Evolutionary conservation across 208 protist genomes (phyloP).

Genomic region (Wallacemonas sp.): DNA sequence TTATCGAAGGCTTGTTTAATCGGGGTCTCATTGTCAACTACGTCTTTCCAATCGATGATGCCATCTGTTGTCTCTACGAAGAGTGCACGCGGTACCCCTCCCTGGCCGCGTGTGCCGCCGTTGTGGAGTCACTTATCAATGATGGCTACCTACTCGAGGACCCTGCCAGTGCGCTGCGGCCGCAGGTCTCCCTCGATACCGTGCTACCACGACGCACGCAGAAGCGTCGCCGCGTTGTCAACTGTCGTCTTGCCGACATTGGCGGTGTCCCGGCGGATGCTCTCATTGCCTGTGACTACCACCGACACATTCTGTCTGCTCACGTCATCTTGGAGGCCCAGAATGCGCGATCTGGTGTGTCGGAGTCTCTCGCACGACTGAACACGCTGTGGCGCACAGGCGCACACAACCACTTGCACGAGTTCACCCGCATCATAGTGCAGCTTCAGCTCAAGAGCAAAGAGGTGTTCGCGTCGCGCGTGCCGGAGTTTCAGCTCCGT

Average conservation of each 20-base stretch:
- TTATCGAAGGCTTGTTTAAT: slow-evolving; percentile 86
- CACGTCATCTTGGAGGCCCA: slow-evolving; percentile 85
- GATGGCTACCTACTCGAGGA: slow-evolving; percentile 37
- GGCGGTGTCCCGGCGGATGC: slow-evolving; percentile 62
- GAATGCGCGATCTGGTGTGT: slow-evolving; percentile 62
- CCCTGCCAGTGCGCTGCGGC: slow-evolving; percentile 27
- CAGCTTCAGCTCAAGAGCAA: slow-evolving; percentile 78
- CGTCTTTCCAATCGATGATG: slow-evolving; percentile 65
- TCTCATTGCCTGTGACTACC: slow-evolving; percentile 76
- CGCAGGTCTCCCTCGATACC: slow-evolving; percentile 28
- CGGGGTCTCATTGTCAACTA: slow-evolving; percentile 82
- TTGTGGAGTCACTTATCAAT: slow-evolving; percentile 39
- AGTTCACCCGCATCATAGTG: slow-evolving; percentile 65
- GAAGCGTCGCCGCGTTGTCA: slow-evolving; percentile 13
- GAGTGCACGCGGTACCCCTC: slow-evolving; percentile 59
- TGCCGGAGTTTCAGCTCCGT: slow-evolving; percentile 78
- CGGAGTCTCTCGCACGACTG: slow-evolving; percentile 58
- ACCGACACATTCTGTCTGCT: slow-evolving; percentile 63
- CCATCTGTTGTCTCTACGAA: slow-evolving; percentile 73
- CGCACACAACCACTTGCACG: slow-evolving; percentile 40
- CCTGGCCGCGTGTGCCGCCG: slow-evolving; percentile 51
- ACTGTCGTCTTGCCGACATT: slow-evolving; percentile 43
- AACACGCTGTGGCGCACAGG: slow-evolving; percentile 50
- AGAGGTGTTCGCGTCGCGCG: slow-evolving; percentile 75
- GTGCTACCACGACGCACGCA: slow-evolving; percentile 10